Base-by-base conservation (phyloP, 805 yeast genomes). In the Hanseniaspora clermontiae region DNA sequence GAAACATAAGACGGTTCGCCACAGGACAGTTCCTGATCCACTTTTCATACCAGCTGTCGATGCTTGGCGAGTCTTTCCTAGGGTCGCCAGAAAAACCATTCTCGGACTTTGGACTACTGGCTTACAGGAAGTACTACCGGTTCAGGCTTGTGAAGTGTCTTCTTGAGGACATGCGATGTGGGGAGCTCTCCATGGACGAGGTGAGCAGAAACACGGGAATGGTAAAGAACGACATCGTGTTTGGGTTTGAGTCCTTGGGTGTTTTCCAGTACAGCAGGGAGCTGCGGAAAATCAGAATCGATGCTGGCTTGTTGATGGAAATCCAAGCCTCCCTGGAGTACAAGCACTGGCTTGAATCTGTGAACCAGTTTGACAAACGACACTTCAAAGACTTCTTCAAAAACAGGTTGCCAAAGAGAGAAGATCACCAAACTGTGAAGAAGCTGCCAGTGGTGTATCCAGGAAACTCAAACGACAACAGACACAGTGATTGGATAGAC, bases 71-170 rank as follows among this genome's bases (percentile, higher is more conserved):
- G 62, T 32, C 59, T 36, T 83, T 82, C 60, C 77, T 77, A 57
- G 98, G 97, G 0, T 86, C 97, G 0, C 98, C 98, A 0, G 98
- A 93, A 64, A 91, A 90, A 65, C 98, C 98, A 0, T 73, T 91
- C 57, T 83, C 93, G 61, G 90, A 85, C 60, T 71, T 91, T 55
- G 98, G 98, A 0, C 70, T 89, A 51, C 68, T 85, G 34, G 85
- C 96, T 59, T 93, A 91, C 68, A 72, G 95, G 60, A 85, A 81
- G 62, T 91, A 85, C 68, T 93, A 97, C 97, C 83, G 78, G 61
- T 70, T 80, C 1, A 74, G 83, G 4, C 70, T 88, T 8, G 77
- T 93, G 10, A 74, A 70, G 39, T 62, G 65, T 1, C 59, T 73
- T 37, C 20, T 63, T 37, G 62, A 60, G 59, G 59, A 43, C 20